Percentiles rank a stretch among this genome's conserved stretches.
Evolutionary conservation across 1,284 basidiomycete genomes (phyloP).

Genomic region (Sanghuangporus baumii): DNA sequence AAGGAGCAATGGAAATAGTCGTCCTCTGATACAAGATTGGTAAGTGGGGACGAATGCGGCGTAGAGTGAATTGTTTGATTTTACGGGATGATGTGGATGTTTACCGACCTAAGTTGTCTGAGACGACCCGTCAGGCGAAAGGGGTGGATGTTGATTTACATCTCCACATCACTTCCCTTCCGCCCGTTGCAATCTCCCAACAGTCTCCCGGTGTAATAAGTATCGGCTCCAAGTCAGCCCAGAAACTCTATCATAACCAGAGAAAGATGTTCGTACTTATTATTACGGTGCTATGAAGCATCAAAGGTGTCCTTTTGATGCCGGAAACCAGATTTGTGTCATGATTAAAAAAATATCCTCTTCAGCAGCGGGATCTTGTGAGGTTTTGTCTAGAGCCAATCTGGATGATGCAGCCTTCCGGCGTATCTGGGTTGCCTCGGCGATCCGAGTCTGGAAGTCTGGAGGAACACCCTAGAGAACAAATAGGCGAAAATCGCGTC

Average conservation of each 20-base stretch:
- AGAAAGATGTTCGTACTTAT: background rate
- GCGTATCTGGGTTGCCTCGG: slow-evolving; percentile 12
- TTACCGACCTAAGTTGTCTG: background rate
- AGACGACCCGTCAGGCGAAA: background rate
- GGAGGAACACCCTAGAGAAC: slow-evolving; percentile 16
- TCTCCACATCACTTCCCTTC: background rate
- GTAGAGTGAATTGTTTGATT: background rate
- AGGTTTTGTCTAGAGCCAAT: background rate
- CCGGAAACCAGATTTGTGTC: background rate
- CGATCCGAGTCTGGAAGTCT: slow-evolving; percentile 1
- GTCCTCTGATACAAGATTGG: background rate
- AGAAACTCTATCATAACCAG: too few relatives aligned
- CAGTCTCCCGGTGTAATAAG: background rate
- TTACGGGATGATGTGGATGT: background rate
- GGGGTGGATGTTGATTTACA: background rate
- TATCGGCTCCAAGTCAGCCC: background rate
- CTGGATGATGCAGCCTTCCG: slow-evolving; percentile 7
- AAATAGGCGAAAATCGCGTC: slow-evolving; percentile 15
- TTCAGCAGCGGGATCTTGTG: background rate
- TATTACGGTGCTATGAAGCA: background rate
- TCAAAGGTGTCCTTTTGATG: background rate
- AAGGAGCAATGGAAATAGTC: background rate
- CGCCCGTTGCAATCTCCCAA: background rate
- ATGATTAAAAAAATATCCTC: background rate
- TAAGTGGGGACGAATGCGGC: background rate